A percentile compares a stretch with the other conserved stretches of the same genome.
phyloP scores from a whole-genome alignment of 768 basidiomycete species.

The Boletales sp. region DNA sequence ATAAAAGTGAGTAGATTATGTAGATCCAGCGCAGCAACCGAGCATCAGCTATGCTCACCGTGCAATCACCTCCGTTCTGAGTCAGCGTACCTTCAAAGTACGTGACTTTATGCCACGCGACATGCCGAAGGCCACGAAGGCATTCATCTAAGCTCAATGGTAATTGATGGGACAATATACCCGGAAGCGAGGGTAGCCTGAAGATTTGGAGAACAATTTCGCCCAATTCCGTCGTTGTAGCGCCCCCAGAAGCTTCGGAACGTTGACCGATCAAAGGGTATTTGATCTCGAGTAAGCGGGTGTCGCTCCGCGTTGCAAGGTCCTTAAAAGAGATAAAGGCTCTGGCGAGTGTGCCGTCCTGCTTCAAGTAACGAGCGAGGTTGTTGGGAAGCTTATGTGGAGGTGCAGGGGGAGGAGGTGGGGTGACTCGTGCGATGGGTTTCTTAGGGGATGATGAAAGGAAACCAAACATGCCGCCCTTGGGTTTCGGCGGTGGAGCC shows the following conservation, averaged over 20 bases:
- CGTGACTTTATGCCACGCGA: conserved; percentile 92
- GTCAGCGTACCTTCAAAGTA: conserved; percentile 93
- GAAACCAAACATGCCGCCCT: conserved; percentile 69
- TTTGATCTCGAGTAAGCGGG: conserved; percentile 77
- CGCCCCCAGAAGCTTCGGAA: conserved; percentile 47
- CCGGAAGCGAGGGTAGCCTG: conserved; percentile 85
- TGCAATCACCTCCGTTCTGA: conserved; percentile 91
- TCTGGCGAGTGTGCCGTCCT: conserved; percentile 84
- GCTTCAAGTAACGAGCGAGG: conserved; percentile 76
- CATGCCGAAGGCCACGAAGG: conserved; percentile 79
- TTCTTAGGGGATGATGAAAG: conserved; percentile 73
- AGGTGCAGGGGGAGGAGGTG: conserved; percentile 30
- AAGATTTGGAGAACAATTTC: conserved; percentile 90
- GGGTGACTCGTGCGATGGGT: conserved; percentile 45
- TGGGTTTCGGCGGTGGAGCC: conserved; percentile 51
- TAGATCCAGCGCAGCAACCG: not conserved
- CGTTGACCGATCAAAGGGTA: conserved; percentile 81
- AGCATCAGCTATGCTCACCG: conserved; percentile 46
- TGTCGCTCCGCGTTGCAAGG: conserved; percentile 78
- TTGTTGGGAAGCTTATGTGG: conserved; percentile 61
- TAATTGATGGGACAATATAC: conserved; percentile 68
- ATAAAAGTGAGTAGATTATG: not conserved
- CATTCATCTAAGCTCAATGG: conserved; percentile 95
- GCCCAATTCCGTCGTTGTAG: conserved; percentile 71
- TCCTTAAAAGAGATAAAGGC: conserved; percentile 90